Conservation (phyloP, 805 yeast species). For the Schwanniomyces pseudopolymorphus region DNA sequence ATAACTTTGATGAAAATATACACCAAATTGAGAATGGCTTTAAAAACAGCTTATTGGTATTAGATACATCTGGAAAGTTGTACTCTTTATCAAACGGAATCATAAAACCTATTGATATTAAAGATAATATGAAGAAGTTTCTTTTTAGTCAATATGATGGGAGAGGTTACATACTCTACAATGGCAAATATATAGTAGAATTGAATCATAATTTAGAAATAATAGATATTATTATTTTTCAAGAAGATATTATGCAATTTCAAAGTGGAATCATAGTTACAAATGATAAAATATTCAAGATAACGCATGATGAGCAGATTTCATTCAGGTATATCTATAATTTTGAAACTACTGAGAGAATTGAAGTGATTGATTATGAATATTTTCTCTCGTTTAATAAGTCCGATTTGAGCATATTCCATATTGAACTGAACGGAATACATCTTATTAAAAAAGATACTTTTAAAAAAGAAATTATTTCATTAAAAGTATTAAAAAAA, state of each 20-base stretch:
- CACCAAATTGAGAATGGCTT: conserved; percentile 8
- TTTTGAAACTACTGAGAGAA: background rate
- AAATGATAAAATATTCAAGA: conserved; percentile 7
- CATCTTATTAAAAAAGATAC: background rate
- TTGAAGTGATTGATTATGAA: background rate
- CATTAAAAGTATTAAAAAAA: background rate
- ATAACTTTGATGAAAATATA: conserved; percentile 9
- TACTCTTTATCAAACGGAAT: conserved; percentile 4
- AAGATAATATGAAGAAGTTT: conserved; percentile 1
- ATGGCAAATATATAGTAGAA: conserved; percentile 5
- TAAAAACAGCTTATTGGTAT: conserved; percentile 12
- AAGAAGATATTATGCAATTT: conserved; percentile 14
- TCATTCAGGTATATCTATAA: background rate
- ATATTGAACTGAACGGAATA: background rate
- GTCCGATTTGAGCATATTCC: background rate
- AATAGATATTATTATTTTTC: background rate
- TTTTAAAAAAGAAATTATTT: background rate
- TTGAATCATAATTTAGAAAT: conserved; percentile 7
- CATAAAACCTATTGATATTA: background rate
- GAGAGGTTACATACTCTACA: conserved; percentile 10
- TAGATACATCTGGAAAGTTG: conserved; percentile 12
- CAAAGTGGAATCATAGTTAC: conserved; percentile 10
- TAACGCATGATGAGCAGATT: background rate
- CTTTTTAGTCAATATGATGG: conserved; percentile 10
- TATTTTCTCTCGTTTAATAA: background rate